phyloP scores from a whole-genome alignment of 805 yeast species.

The Scheffersomyces stipitis region DNA sequence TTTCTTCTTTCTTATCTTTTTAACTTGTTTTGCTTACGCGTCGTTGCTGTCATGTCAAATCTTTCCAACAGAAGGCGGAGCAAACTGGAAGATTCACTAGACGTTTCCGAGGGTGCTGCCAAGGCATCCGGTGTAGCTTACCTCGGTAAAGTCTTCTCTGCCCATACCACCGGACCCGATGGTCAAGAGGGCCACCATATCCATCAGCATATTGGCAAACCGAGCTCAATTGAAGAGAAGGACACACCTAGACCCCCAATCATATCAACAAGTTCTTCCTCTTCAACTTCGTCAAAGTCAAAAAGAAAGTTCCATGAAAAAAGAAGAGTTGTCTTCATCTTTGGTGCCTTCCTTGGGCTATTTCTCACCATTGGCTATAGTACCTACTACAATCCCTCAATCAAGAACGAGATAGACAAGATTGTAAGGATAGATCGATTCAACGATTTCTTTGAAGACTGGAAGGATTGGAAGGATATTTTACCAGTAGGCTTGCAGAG shows the following conservation, averaged over 20 bases:
- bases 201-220: neutral
- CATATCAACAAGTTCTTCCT: neutral
- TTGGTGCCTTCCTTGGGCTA: slow-evolving; percentile 76
- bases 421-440: slow-evolving; percentile 56
- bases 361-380: slow-evolving; percentile 59
- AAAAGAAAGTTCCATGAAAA: slow-evolving; percentile 42
- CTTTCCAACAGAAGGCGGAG: too few species aligned
- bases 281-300: too few species aligned
- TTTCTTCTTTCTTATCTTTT: too few species aligned
- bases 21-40: too few species aligned
- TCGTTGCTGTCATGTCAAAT: too few species aligned
- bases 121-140: neutral
- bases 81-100: too few species aligned
- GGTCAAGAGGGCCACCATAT: neutral
- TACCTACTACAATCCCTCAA: slow-evolving; percentile 37
- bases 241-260: neutral
- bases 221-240: neutral
- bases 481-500: slow-evolving; percentile 67
- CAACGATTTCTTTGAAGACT: slow-evolving; percentile 36
- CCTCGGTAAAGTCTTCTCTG: slow-evolving; percentile 1
- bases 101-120: too few species aligned
- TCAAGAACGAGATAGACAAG: slow-evolving; percentile 48
- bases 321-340: slow-evolving; percentile 57
- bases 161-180: neutral
- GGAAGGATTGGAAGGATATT: slow-evolving; percentile 55